phyloP scores from a whole-genome alignment of 805 yeast genomes.

The Lachancea nothofagi region DNA sequence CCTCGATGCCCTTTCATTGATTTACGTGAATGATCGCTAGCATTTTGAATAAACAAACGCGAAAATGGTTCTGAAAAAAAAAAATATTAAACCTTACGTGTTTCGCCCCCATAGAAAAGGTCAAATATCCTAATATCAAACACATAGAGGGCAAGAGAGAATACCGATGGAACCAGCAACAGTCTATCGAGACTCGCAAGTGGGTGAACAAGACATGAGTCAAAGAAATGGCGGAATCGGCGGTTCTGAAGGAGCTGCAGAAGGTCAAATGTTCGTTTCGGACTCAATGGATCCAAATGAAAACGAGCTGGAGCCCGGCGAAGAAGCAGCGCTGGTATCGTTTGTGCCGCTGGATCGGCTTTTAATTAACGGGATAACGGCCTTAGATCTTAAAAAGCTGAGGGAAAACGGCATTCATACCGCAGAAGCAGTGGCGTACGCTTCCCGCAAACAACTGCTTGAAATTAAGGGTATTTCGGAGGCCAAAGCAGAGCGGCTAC shows the following conservation, averaged over 20 bases:
- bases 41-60: not conserved
- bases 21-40: not conserved
- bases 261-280: conserved; percentile 3
- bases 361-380: conserved; percentile 79
- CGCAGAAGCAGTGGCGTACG: conserved; percentile 87
- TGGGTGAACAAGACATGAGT: not conserved
- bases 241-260: conserved; percentile 9
- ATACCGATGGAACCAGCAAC: conserved; percentile 14
- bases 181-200: conserved; percentile 12
- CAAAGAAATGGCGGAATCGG: conserved; percentile 5
- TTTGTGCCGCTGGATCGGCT: conserved; percentile 33
- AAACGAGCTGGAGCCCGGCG: conserved; percentile 32
- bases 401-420: conserved; percentile 82
- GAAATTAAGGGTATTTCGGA: conserved; percentile 90
- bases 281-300: conserved; percentile 3
- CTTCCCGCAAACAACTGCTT: conserved; percentile 75
- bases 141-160: not conserved
- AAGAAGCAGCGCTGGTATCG: conserved; percentile 41
- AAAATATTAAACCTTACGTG: not conserved
- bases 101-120: not conserved
- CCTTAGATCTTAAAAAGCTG: conserved; percentile 72
- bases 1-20: not conserved
- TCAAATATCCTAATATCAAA: not conserved
- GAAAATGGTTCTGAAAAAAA: not conserved
- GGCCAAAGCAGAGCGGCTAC: conserved; percentile 83